A percentile compares a stretch with the other conserved stretches of the same genome.
Conservation (phyloP, 2,329 filamentous ascomycete genomes). For the Neopestalotiopsis sp. region DNA sequence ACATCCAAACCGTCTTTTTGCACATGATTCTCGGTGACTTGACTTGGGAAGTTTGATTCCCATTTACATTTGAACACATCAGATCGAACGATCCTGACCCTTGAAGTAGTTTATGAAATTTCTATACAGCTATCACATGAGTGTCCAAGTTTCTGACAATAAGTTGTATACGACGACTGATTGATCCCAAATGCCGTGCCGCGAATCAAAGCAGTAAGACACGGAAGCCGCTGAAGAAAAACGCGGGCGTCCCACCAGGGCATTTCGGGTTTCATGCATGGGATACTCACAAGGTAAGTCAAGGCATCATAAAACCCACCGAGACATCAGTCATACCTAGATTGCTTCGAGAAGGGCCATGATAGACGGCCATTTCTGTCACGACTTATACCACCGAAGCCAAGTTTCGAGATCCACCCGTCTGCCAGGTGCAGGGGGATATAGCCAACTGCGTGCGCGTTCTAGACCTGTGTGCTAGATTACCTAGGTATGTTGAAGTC, state of each 20-base stretch:
- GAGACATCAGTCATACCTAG: conserved; percentile 7
- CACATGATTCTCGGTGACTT: not conserved
- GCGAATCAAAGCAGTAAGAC: not conserved
- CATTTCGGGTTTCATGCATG: not conserved
- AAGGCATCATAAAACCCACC: not conserved
- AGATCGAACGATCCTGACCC: too few species aligned
- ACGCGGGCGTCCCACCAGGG: not conserved
- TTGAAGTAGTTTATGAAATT: too few species aligned
- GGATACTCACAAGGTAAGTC: not conserved
- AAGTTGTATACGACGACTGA: not conserved
- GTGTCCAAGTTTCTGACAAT: too few species aligned
- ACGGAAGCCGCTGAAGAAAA: not conserved
- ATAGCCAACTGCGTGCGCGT: not conserved
- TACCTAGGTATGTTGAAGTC: not conserved
- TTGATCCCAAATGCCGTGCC: not conserved
- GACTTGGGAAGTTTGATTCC: not conserved
- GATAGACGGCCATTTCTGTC: not conserved
- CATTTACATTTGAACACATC: too few species aligned
- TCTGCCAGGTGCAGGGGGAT: not conserved
- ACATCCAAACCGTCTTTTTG: not conserved
- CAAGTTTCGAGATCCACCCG: not conserved
- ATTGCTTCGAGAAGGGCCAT: conserved; percentile 15
- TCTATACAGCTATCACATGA: too few species aligned
- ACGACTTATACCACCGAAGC: not conserved
- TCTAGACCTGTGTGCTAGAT: not conserved